Evolutionary conservation across 495 filamentous ascomycete genomes (phyloP), one percentile per base, ranked within the genome.

Genomic region (Podospora australis): DNA sequence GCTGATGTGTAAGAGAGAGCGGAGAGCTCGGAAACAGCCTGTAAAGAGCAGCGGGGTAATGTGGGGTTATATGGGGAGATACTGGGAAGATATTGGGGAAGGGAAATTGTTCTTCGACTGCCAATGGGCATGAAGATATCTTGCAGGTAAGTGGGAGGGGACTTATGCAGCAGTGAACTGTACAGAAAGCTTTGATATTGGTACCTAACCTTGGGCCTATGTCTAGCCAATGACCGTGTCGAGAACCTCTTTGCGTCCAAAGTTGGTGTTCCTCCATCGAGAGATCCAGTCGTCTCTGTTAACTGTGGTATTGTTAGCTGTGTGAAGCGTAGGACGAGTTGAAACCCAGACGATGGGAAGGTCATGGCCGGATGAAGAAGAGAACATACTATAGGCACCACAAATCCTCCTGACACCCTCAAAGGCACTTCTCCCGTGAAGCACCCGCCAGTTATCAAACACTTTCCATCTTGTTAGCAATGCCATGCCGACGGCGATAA

Each of bases 401-500:
- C 88, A 94, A 64, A 97, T 84, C 54, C 89, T 81, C 54, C 91
- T 72, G 57, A 83, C 84, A 14, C 91, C 91, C 6, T 78, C 84
- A 58, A 95, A 97, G 11, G 79, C 75, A 17, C 78, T 77, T 52
- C 91, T 73, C 3, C 89, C 91, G 65, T 97, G 91, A 39, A 97
- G 65, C 47, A 95, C 87, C 49, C 91, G 77, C 90, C 90, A 96
- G 59, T 97, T 96, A 64, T 97, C 88, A 62, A 97, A 95, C 16
- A 95, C 83, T 88, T 24, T 28, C 3, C 0, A 10, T 42, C 50
- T 32, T 50, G 52, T 24, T 16, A 48, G 25, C 36, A 9, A 20
- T 16, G 11, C 28, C 21, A 39, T 6, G 44, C 4, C 6, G 9
- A n/a, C 24, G n/a, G 4, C 0, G 20, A n/a, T 11, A 1, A 21